Percentiles rank a stretch among this genome's conserved stretches.
phyloP scores from a whole-genome alignment of 1,139 yeast genomes.

The Candida mesenterica region DNA sequence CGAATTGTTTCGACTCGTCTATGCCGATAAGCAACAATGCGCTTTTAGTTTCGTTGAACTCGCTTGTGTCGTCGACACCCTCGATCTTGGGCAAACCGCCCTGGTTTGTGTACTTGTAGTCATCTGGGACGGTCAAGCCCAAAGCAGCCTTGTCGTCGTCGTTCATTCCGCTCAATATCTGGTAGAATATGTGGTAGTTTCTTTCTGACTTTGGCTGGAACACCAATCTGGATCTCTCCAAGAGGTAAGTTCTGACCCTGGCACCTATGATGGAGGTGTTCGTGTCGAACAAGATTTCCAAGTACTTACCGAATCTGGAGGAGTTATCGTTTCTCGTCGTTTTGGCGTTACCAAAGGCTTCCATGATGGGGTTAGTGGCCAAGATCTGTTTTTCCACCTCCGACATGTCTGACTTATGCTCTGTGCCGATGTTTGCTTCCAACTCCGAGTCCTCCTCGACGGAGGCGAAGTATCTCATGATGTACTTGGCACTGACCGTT shows the following conservation, averaged over 20 bases:
- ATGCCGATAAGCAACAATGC: conserved; percentile 84
- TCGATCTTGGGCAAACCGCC: conserved; percentile 76
- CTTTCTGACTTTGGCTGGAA: conserved; percentile 89
- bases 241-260: conserved; percentile 82
- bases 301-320: conserved; percentile 93
- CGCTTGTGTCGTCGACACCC: conserved; percentile 80
- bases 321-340: conserved; percentile 97
- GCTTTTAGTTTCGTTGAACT: conserved; percentile 68
- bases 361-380: conserved; percentile 98
- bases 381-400: conserved; percentile 91
- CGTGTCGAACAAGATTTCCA: conserved; percentile 82
- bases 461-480: conserved; percentile 96
- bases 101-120: conserved; percentile 82
- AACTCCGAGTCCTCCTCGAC: conserved; percentile 66
- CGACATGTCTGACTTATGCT: conserved; percentile 70
- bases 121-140: conserved; percentile 62
- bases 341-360: conserved; percentile 97
- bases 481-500: conserved; percentile 94
- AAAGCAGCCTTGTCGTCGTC: conserved; percentile 57
- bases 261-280: conserved; percentile 87
- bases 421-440: conserved; percentile 34
- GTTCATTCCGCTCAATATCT: conserved; percentile 75
- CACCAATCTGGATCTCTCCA: conserved; percentile 91
- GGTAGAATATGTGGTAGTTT: conserved; percentile 95
- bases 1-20: conserved; percentile 52